These are phyloP conservation scores for Diaporthe longicolla DNA, from an alignment of 2,329 filamentous ascomycete genomes.

Conservation along the genomic window DNA sequence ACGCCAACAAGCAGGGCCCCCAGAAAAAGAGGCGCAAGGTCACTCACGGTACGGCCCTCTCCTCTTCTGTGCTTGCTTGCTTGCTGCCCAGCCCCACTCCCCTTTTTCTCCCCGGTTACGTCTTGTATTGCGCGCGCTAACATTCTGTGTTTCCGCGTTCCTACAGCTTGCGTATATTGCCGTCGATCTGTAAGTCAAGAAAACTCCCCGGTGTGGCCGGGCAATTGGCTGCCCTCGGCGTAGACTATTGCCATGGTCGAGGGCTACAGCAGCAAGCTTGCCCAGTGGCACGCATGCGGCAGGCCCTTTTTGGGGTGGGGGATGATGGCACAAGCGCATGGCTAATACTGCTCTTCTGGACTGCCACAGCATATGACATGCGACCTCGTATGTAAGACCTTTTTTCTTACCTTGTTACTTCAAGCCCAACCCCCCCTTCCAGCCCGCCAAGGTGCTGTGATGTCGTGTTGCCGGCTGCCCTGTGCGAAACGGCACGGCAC, in stretches of 20 bases:
- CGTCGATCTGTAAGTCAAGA: slow-evolving; percentile 85
- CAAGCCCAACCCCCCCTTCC: slow-evolving; percentile 40
- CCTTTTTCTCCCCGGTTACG: slow-evolving; percentile 46
- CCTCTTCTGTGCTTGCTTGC: slow-evolving; percentile 34
- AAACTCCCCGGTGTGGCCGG: slow-evolving; percentile 41
- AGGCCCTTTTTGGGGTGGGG: slow-evolving; percentile 15
- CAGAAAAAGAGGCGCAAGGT: slow-evolving; percentile 91
- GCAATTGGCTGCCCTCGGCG: slow-evolving; percentile 44
- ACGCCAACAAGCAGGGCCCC: slow-evolving; percentile 58
- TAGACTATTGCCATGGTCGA: slow-evolving; percentile 43
- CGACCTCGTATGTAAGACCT: slow-evolving; percentile 80
- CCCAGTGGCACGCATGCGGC: slow-evolving; percentile 38
- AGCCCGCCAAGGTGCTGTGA: slow-evolving; percentile 47
- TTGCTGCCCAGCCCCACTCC: slow-evolving; percentile 41
- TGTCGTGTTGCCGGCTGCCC: slow-evolving; percentile 43
- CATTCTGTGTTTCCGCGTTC: slow-evolving; percentile 56
- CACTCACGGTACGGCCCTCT: slow-evolving; percentile 79
- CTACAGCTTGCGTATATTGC: slow-evolving; percentile 88
- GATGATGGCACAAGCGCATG: slow-evolving; percentile 48
- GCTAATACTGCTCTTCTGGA: slow-evolving; percentile 61
- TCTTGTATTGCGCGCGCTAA: slow-evolving; percentile 42
- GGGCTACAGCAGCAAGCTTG: slow-evolving; percentile 39
- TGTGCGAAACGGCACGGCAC: slow-evolving; percentile 33
- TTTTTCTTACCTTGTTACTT: slow-evolving; percentile 46
- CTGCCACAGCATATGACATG: slow-evolving; percentile 86